Percentiles rank a stretch among this genome's conserved stretches.
These are phyloP conservation scores for Boletus rubropictus DNA, from an alignment of 768 basidiomycete genomes.

Conservation along the genomic window DNA sequence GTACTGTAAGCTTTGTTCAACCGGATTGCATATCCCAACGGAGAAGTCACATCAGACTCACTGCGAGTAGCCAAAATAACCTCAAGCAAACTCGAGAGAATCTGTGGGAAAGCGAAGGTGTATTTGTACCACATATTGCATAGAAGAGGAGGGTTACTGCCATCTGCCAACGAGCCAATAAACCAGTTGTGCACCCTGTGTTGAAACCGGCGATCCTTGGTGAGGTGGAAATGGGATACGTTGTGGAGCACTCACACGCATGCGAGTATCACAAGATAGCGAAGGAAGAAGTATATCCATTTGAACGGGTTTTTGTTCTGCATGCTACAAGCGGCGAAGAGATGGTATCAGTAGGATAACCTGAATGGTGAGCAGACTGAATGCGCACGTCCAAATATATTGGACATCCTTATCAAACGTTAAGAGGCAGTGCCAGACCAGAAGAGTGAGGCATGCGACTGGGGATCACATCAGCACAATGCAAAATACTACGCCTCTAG, in stretches of 20 bases:
- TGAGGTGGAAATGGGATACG: neutral
- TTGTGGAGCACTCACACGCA: conserved; percentile 14
- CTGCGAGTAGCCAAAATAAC: conserved; percentile 11
- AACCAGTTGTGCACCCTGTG: conserved; percentile 11
- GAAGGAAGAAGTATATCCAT: too few species aligned
- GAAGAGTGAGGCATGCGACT: conserved; percentile 11
- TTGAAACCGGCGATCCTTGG: neutral
- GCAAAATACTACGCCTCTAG: too few species aligned
- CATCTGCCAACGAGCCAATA: conserved; percentile 5
- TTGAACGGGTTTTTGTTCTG: conserved; percentile 4
- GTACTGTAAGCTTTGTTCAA: conserved; percentile 8
- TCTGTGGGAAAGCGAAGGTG: neutral
- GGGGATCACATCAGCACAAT: neutral
- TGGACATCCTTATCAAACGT: conserved; percentile 15
- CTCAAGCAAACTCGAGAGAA: conserved; percentile 9
- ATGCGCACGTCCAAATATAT: conserved; percentile 21
- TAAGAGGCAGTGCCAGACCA: conserved; percentile 10
- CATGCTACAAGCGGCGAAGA: conserved; percentile 14
- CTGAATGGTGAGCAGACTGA: neutral
- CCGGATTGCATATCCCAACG: neutral
- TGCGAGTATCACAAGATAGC: conserved; percentile 5
- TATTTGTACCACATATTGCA: conserved; percentile 10
- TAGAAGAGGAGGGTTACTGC: conserved; percentile 3
- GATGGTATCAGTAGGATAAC: neutral
- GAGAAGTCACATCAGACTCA: neutral